A percentile compares a stretch with the other conserved stretches of the same genome.
These are phyloP conservation scores for Lactifluus subvellereus DNA, from an alignment of 768 basidiomycete species.

Conservation along the genomic window DNA sequence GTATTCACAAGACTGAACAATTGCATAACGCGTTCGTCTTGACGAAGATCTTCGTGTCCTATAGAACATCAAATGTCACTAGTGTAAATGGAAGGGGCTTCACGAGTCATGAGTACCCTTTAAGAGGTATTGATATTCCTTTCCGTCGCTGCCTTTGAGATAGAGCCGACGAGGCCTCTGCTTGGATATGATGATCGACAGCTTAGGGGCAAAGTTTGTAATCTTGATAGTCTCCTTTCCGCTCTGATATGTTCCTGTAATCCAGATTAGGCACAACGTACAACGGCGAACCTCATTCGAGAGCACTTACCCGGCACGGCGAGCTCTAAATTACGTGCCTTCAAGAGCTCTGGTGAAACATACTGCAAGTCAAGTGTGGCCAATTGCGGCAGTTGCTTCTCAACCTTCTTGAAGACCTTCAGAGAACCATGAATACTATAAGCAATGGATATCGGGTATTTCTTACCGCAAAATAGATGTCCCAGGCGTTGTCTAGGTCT, in stretches of 20 bases:
- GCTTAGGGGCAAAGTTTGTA: slow-evolving; percentile 76
- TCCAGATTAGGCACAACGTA: not conserved
- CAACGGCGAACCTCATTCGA: not conserved
- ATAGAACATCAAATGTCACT: not conserved
- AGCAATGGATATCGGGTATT: no score
- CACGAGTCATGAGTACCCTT: slow-evolving; percentile 58
- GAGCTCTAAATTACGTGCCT: slow-evolving; percentile 82
- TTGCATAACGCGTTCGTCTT: slow-evolving; percentile 99
- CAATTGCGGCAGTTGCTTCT: slow-evolving; percentile 86
- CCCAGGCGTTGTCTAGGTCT: slow-evolving; percentile 97
- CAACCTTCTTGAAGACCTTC: slow-evolving; percentile 93
- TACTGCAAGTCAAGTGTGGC: slow-evolving; percentile 94
- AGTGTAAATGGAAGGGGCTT: not conserved
- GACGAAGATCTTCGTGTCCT: slow-evolving; percentile 98
- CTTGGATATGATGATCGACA: slow-evolving; percentile 93
- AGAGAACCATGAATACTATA: slow-evolving; percentile 2
- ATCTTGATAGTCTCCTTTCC: slow-evolving; percentile 82
- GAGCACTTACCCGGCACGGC: slow-evolving; percentile 83
- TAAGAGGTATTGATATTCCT: slow-evolving; percentile 85
- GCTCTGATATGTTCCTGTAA: slow-evolving; percentile 82
- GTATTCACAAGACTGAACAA: slow-evolving; percentile 97
- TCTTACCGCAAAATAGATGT: slow-evolving; percentile 90
- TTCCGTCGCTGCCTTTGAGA: slow-evolving; percentile 84
- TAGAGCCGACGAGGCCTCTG: slow-evolving; percentile 88
- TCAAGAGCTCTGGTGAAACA: slow-evolving; percentile 87